Base-by-base conservation (phyloP, 441 rosid species). In the Capsella rubella region DNA sequence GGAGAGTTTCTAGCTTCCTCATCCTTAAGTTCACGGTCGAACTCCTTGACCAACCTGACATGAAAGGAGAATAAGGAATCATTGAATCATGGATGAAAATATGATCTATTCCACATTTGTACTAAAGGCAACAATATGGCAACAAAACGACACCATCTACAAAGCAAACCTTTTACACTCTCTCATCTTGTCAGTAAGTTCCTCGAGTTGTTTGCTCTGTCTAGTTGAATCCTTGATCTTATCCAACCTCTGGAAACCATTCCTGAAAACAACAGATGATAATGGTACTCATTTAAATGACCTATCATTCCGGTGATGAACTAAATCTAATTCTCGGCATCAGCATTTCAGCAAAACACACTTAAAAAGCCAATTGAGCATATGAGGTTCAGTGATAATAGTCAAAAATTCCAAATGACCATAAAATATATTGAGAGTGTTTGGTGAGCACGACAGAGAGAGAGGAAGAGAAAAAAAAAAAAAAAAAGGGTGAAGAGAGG, bases 231-330 rank as follows among this genome's bases (percentile, higher is more conserved):
- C 99, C 84, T 85, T 95, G 37, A 93, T 80, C 84, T 93, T 95
- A 75, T 95, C 98, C 89, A 95, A 79, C 75, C 88, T 91, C 84
- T 93, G 97, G 77, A 95, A 93, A 67, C 98, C 99, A 89, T 93
- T 95, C 77, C 99, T 95, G 91, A 82, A 51, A 34, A 34, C 37
- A 34, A 43, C 16, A 70, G 46, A 76, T 13, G 11, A 16, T 6
- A 37, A 9, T 50, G 9, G 25, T 64, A 10, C 31, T 64, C 37
- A 34, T 49, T 0, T 2, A 49, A 46, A 18, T 10, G 59, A 49
- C n/a, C 2, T n/a, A 32, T 68, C 21, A 21, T 74, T 3, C 29
- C 8, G 1, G 29, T 28, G 39, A 49, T 49, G 31, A 42, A 34
- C 52, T 62, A 28, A 15, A 40, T 27, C 34, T 8, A 40, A 10